Base-by-base conservation (phyloP, 2,329 filamentous ascomycete species). In the Ophiocordyceps camponoti-saundersi region DNA sequence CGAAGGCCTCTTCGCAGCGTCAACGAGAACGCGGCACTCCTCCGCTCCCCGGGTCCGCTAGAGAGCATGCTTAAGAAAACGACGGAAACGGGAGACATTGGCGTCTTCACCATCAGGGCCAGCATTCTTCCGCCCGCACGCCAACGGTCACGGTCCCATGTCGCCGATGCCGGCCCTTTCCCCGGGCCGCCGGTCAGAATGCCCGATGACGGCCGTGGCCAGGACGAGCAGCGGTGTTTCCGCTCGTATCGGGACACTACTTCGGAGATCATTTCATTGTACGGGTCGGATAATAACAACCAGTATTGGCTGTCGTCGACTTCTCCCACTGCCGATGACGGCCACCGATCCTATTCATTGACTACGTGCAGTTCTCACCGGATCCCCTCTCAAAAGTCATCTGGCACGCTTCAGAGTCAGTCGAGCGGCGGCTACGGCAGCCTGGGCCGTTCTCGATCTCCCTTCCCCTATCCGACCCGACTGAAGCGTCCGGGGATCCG, bases 41-140 rank as follows among this genome's bases (percentile, higher is more conserved):
- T 71, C 15, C 64, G 61, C 43, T 72, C 65, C 1, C 72, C 75
- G 0, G 73, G 70, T 6, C 72, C 72, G 2, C 61, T 80, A n/a
- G 71, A 78, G 53, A 72, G 75, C 57, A 80, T 81, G 77, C 64
- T 81, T 49, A 80, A 75, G 61, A 80, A 72, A 3, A 79, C 74
- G 1, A 80, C 77, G 1, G 78, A 81, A 55, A 79, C 76, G 10
- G 77, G 77, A n/a, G 75, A 81, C 52, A 77, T 79, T 52, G 76
- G 75, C 5, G 61, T 73, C 45, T 80, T 79, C 57, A 76, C 72
- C 46, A 75, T 77, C 52, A 68, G 53, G 34, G 53, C 55, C 3
- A 46, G 51, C 36, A 30, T 50, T 11, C 61, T 64, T 13, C 60
- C 60, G 6, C 57, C 59, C 12, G 54, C 59, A 8, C 59, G 59